A percentile compares a stretch with the other conserved stretches of the same genome.
Conservation (phyloP, 2,329 filamentous ascomycete genomes). For the Davidsoniella virescens region DNA sequence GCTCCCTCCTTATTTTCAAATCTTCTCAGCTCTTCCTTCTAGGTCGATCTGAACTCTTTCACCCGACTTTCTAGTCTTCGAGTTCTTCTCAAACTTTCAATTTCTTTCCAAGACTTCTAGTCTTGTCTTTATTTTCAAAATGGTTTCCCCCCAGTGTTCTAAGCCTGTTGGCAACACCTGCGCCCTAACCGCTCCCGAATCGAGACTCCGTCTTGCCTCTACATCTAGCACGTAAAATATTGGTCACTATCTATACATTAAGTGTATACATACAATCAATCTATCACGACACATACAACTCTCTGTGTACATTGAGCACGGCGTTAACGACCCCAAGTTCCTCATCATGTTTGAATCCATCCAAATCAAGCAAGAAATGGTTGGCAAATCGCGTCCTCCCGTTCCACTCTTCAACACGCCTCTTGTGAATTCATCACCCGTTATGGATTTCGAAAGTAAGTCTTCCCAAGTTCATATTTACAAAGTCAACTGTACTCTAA, state of each 20-base stretch:
- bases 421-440: background rate
- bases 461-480: constrained; percentile 15
- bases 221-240: constrained; percentile 23
- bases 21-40: constrained; percentile 29
- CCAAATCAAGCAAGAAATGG: too few species aligned
- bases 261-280: too few species aligned
- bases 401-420: too few species aligned
- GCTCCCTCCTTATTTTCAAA: constrained; percentile 7
- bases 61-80: constrained; percentile 27
- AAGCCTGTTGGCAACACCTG: constrained; percentile 47
- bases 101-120: constrained; percentile 48
- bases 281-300: too few species aligned
- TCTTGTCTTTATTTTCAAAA: constrained; percentile 62
- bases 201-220: constrained; percentile 68
- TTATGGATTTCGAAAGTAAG: constrained; percentile 10
- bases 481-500: constrained; percentile 24
- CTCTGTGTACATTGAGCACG: too few species aligned
- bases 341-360: too few species aligned
- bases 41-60: constrained; percentile 53
- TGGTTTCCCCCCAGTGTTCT: constrained; percentile 58
- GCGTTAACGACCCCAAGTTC: too few species aligned
- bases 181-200: constrained; percentile 38
- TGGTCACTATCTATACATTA: background rate
- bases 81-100: constrained; percentile 44
- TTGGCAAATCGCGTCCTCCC: too few species aligned